phyloP scores from a whole-genome alignment of 192 early-diverging fungal genomes.

The Umbelopsis sp. region DNA sequence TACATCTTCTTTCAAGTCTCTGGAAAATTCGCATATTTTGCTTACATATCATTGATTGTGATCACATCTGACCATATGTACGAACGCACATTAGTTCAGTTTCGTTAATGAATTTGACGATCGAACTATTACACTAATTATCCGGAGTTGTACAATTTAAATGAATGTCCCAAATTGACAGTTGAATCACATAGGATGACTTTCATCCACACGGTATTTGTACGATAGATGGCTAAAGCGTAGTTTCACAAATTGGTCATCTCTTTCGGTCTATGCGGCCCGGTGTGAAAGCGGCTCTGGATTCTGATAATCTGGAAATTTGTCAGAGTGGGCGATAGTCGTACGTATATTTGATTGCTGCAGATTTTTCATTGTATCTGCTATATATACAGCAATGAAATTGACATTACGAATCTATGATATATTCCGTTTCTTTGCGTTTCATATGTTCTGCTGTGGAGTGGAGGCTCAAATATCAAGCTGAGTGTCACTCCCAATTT shows the following conservation, averaged over 20 bases:
- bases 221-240: not conserved
- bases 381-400: too few relatives aligned
- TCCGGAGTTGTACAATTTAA: not conserved
- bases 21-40: not conserved
- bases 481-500: too few relatives aligned
- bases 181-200: not conserved
- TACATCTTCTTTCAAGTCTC: not conserved
- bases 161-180: not conserved
- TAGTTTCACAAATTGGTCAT: too few relatives aligned
- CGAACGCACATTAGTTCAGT: too few relatives aligned
- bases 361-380: too few relatives aligned
- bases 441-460: too few relatives aligned
- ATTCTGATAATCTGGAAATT: not conserved
- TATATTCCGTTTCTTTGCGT: too few relatives aligned
- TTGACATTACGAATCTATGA: too few relatives aligned
- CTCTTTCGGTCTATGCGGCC: not conserved
- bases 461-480: too few relatives aligned
- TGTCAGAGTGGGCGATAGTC: not conserved
- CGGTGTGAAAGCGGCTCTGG: not conserved
- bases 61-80: too few relatives aligned
- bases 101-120: not conserved
- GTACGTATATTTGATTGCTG: too few relatives aligned
- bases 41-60: too few relatives aligned
- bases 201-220: not conserved
- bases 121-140: not conserved